Evolutionary conservation across 495 filamentous ascomycete genomes (phyloP).

Genomic region (Podospora sp.): DNA sequence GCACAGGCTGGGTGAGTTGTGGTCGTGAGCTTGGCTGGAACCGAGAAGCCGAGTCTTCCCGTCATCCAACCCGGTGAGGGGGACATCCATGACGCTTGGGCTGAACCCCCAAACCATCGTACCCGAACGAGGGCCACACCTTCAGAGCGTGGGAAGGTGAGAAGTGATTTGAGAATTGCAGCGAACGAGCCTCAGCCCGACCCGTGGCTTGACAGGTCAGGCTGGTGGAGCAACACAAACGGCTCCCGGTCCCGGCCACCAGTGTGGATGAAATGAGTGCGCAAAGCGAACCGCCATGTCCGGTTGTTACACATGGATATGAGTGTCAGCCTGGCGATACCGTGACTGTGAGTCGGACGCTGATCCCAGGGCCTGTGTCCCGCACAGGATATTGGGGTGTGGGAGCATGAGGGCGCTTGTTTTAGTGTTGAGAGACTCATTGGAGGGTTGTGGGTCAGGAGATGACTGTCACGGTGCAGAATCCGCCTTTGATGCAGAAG

Average conservation of each 20-base stretch:
- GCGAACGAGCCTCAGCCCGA: neutral
- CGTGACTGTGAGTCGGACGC: slow-evolving; percentile 23
- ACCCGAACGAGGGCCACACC: neutral
- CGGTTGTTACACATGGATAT: neutral
- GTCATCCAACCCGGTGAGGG: neutral
- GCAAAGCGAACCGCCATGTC: neutral
- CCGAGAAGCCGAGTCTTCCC: slow-evolving; percentile 18
- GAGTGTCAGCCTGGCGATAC: neutral
- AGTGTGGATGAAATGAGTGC: neutral
- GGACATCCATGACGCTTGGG: neutral
- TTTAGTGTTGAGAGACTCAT: slow-evolving; percentile 20
- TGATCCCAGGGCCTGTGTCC: slow-evolving; percentile 23
- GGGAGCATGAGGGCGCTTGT: neutral
- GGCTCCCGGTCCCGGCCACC: neutral
- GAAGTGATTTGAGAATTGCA: neutral
- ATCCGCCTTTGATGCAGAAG: slow-evolving; percentile 20
- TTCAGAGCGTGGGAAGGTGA: neutral
- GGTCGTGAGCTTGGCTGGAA: too few relatives aligned
- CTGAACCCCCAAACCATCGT: neutral
- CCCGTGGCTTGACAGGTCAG: neutral
- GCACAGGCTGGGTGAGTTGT: too few relatives aligned
- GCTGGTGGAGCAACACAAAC: neutral
- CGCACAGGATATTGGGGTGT: slow-evolving; percentile 15
- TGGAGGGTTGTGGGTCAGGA: slow-evolving; percentile 22
- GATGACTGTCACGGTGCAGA: slow-evolving; percentile 23